These are phyloP conservation scores for Suillus ampliporus DNA, from an alignment of 768 basidiomycete genomes.

Conservation along the genomic window DNA sequence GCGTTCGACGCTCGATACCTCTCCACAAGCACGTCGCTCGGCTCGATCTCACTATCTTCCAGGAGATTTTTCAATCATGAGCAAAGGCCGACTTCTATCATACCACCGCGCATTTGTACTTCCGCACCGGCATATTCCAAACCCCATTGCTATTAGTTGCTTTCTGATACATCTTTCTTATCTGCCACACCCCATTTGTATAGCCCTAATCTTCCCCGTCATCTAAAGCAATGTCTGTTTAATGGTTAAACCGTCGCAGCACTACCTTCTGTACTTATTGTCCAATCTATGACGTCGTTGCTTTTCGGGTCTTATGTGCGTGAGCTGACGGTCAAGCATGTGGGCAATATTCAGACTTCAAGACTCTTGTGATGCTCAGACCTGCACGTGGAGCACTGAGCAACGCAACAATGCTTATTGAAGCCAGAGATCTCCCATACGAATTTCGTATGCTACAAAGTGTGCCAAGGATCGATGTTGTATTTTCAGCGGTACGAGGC, in stretches of 20 bases:
- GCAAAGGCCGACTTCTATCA: slow-evolving; percentile 47
- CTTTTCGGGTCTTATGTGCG: slow-evolving; percentile 18
- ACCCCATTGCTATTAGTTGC: slow-evolving; percentile 44
- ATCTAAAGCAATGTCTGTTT: slow-evolving; percentile 49
- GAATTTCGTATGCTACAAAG: neutral
- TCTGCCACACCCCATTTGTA: slow-evolving; percentile 52
- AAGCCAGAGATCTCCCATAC: too few relatives aligned
- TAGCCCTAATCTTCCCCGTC: slow-evolving; percentile 42
- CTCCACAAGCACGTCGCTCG: slow-evolving; percentile 35
- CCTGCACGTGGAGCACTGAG: neutral
- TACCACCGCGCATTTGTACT: slow-evolving; percentile 72
- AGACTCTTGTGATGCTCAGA: neutral
- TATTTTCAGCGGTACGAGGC: neutral
- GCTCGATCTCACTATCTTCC: slow-evolving; percentile 46
- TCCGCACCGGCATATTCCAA: slow-evolving; percentile 64
- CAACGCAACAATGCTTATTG: neutral
- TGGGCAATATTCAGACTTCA: neutral
- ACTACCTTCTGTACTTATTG: slow-evolving; percentile 46
- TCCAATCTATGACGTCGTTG: slow-evolving; percentile 43
- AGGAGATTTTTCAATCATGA: slow-evolving; percentile 40
- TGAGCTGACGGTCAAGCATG: neutral
- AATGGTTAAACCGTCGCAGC: slow-evolving; percentile 44
- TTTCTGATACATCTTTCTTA: slow-evolving; percentile 43
- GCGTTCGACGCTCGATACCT: slow-evolving; percentile 43
- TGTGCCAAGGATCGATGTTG: neutral